Evolutionary conservation across 176 grass and related monocot species (phyloP), one percentile per base, ranked within the genome.

Genomic region (Poa annua): DNA sequence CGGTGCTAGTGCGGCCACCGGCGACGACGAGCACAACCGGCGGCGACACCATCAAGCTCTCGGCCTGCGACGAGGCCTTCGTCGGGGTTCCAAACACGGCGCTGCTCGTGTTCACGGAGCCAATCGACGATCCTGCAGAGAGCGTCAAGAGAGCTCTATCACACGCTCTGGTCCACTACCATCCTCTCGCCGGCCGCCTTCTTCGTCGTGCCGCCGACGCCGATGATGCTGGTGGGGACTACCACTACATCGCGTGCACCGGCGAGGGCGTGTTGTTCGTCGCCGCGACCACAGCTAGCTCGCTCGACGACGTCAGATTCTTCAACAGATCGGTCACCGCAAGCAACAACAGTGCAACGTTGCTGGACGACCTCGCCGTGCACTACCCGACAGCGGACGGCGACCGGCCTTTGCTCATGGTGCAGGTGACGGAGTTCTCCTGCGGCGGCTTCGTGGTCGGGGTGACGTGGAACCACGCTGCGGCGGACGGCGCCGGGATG

Each of bases 341-440:
- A 53, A 20, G 51, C 51, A 19, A 53, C 51, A 19, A 20, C 17
- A 7, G 17, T 20, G 6, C 19, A n/a, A 7, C 19, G 19, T n/a
- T n/a, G 52, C 60, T 63, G 11, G 22, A 63, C 14, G 80, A 72
- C 14, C 79, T 81, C 50, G 8, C 79, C n/a, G 79, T 57, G 13
- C 0, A 39, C 50, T 81, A 57, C 50, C 34, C 79, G n/a, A 21
- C 52, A 4, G 60, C 7, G 3, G 24, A 24, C 16, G 24, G 66
- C 22, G 5, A 3, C 22, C 1, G 50, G 33, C 21, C 80, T 19
- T n/a, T 83, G 29, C 41, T 75, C 70, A 7, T 75, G 25, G 10
- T 83, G 29, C 70, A 83, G 81, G 81, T 83, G 19, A 83, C 81
- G 4, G 56, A 38, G 56, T 75, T 83, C 57, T 7, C 71, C 4